phyloP scores from a whole-genome alignment of 768 basidiomycete genomes.

The Termitomyces sp. region DNA sequence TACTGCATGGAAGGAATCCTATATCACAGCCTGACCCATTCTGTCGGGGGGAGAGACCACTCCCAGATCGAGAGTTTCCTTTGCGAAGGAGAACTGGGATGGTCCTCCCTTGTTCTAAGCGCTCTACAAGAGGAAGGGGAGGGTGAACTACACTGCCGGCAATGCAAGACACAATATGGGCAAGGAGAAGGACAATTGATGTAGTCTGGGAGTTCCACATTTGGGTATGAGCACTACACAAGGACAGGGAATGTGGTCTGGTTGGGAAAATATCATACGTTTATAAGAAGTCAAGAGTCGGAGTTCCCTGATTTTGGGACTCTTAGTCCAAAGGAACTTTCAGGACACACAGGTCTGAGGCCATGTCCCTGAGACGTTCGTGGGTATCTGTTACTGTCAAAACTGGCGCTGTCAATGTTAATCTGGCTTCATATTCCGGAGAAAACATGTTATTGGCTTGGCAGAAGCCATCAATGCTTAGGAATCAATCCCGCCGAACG shows the following conservation, averaged over 20 bases:
- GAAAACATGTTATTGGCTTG: background rate
- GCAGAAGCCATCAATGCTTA: background rate
- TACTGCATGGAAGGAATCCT: conserved; percentile 10
- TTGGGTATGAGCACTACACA: too few species aligned
- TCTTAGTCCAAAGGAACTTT: too few species aligned
- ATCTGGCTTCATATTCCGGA: background rate
- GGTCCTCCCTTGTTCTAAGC: background rate
- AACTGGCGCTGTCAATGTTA: background rate
- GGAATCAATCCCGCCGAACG: too few species aligned
- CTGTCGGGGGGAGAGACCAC: background rate
- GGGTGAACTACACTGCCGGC: background rate
- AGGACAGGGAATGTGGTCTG: background rate
- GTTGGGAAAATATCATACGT: background rate
- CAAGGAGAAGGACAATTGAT: background rate
- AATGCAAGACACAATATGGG: too few species aligned
- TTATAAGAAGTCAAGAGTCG: background rate
- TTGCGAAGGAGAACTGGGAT: conserved; percentile 11
- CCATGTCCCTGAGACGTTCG: background rate
- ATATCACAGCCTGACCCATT: conserved; percentile 1
- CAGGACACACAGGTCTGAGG: too few species aligned
- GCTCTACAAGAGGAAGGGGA: background rate
- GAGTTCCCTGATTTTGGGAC: background rate
- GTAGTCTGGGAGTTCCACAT: background rate
- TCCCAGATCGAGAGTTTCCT: background rate
- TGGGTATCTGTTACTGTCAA: background rate